Base-by-base conservation (phyloP, 257 asterid genomes). In the Jaltomata sinuosa region DNA sequence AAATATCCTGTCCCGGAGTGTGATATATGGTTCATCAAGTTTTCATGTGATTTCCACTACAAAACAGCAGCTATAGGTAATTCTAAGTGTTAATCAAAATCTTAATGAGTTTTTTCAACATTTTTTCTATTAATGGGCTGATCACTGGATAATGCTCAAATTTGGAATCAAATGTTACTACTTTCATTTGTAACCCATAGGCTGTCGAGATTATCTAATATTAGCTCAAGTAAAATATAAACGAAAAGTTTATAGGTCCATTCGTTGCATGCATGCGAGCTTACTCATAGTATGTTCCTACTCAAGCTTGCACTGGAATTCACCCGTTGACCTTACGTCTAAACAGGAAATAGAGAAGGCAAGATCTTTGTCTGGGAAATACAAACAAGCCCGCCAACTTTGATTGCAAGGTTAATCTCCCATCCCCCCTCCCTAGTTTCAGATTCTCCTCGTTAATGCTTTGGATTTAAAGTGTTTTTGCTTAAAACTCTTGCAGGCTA, bases 21-120 rank as follows among this genome's bases (percentile, higher is more conserved):
- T 84, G 99, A 96, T 87, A 96, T 96, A 81, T 96, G 99, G 99
- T 96, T 96, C 86, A 94, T 96, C 91, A 96, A 96, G 89, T 94
- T 94, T 85, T 96, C 99, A 38, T 97, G 96, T 79, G 98, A 97
- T 89, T 97, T 92, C 85, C 93, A 93, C 80, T 93, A 87, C 90
- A 95, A 89, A 90, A 65, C 95, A 54, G 93, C 88, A 34, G 99
- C 98, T 71, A 92, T 97, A 90, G 98, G 99, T 97, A 89, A 87
- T 82, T 11, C 83, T 34, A 79, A 2, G 49, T 77, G 27, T 79
- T 78, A 50, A 68, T 15, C 81, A 27, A 76, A 76, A 27, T 49
- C 59, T 76, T 76, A 2, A 52, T 8, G 59, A 76, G 62, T 49
- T 50, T 16, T 47, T 50, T 47, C 27, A 49, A 25, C 61, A 25